Base-by-base conservation (phyloP, 2,329 filamentous ascomycete genomes). In the Diaporthe sp. region DNA sequence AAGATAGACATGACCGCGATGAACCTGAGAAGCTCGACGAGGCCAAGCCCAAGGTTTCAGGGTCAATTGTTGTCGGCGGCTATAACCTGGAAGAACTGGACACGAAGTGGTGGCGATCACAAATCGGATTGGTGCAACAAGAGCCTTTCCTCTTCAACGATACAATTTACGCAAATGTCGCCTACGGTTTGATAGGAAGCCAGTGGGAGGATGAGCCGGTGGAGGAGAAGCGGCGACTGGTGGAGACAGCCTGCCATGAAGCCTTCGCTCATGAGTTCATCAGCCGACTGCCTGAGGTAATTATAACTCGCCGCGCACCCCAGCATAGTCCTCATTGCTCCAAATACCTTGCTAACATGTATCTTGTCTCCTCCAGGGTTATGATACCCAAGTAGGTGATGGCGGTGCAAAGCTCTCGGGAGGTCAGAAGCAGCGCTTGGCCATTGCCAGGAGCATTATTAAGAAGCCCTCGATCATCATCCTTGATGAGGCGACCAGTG, bases 341-440 rank as follows among this genome's bases (percentile, higher is more conserved):
- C 47, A 15, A 44, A 22, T 17, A 67, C 78, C n/a, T 55, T 42
- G 4, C 49, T 34, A 15, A 60, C 49, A 77, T 15, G 49, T 60
- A 12, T 76, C 82, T 34, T 73, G 44, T 34, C 4, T 39, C 60
- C 4, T 17, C 12, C 63, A 94, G 85, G 90, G 91, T 0, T 67
- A 96, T 80, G 89, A 92, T 1, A 95, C 94, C 0, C 83, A 89
- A 5, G 94, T 97, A 2, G 95, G 95, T 1, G 94, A 97, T 80
- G 90, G 90, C n/a, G 95, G 95, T 1, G 93, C 94, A 57, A 95
- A 94, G 71, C 89, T 99, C 15, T 98, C 95, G 73, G 97, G 97
- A 83, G 97, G 97, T 49, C 97, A 99, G 85, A 98, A 98, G 84
- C 97, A 98, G 85, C 94, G 97, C 80, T 97, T 98, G 81, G 96